Evolutionary conservation across 495 filamentous ascomycete species (phyloP).

Genomic region (Neurospora tetraspora): DNA sequence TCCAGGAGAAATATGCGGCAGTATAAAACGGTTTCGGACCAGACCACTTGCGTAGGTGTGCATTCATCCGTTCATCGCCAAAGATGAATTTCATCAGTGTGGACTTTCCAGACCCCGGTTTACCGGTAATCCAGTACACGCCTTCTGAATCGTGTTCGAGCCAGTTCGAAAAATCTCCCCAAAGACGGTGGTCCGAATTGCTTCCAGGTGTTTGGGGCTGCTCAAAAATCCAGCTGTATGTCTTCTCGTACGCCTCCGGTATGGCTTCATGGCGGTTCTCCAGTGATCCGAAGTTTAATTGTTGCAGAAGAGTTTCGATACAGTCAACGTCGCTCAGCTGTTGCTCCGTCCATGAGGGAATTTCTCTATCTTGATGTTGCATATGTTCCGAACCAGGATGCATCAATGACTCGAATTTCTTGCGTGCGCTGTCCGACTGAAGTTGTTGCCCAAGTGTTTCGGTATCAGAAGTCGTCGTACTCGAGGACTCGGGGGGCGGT

Average conservation of each 20-base stretch:
- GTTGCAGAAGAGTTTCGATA: neutral
- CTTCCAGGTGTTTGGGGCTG: neutral
- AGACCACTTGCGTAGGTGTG: neutral
- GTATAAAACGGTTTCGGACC: constrained; percentile 2
- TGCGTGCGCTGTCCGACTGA: neutral
- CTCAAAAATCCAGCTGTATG: neutral
- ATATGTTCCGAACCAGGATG: neutral
- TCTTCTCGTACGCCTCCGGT: neutral
- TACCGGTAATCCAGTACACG: constrained; percentile 1
- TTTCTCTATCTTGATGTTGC: neutral
- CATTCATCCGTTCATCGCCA: neutral
- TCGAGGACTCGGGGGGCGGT: neutral
- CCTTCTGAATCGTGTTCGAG: neutral
- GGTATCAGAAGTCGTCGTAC: neutral
- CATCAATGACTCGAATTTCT: neutral
- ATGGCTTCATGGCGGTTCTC: neutral
- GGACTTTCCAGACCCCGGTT: constrained; percentile 4
- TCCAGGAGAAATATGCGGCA: constrained; percentile 34
- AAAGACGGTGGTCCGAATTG: neutral
- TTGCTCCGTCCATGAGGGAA: neutral
- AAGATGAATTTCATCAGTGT: neutral
- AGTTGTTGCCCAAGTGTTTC: neutral
- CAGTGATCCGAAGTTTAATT: neutral
- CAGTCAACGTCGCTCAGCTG: neutral
- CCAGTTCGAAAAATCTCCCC: neutral